Percentiles rank a stretch among this genome's conserved stretches.
phyloP scores from a whole-genome alignment of 495 filamentous ascomycete species.

The Xylaria cubensis region DNA sequence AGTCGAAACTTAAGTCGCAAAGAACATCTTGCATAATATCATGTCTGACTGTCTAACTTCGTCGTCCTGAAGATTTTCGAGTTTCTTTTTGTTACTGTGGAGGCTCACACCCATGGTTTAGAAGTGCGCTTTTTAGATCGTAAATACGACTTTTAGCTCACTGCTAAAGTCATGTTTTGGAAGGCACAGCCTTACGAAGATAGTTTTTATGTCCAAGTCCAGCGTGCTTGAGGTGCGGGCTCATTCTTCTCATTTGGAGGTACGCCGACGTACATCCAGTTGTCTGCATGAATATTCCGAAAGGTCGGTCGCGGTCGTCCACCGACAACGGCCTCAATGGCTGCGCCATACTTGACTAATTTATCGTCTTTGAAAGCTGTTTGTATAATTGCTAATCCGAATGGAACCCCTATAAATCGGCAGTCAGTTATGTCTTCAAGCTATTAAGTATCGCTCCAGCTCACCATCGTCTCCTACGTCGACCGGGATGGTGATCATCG shows the following conservation, averaged over 20 bases:
- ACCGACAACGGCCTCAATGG: slow-evolving; percentile 60
- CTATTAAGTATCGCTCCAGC: background rate
- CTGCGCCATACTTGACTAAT: slow-evolving; percentile 69
- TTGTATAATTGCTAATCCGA: slow-evolving; percentile 69
- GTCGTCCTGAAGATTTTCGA: background rate
- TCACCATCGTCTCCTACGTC: slow-evolving; percentile 62
- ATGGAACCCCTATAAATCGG: slow-evolving; percentile 55
- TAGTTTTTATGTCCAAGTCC: background rate
- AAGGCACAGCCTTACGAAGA: background rate
- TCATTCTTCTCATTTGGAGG: background rate
- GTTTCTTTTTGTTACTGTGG: background rate
- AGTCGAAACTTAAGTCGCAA: too few relatives aligned
- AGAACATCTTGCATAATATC: too few relatives aligned
- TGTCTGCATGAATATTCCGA: slow-evolving; percentile 23
- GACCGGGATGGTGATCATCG: slow-evolving; percentile 71
- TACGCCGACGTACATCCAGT: slow-evolving; percentile 20
- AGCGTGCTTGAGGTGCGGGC: background rate
- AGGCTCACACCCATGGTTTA: background rate
- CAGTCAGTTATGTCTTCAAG: background rate
- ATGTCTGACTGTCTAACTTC: too few relatives aligned
- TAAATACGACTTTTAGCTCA: background rate
- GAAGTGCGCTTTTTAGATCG: background rate
- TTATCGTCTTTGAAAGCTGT: slow-evolving; percentile 69
- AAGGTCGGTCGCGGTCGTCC: slow-evolving; percentile 45
- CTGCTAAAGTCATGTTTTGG: background rate